Base-by-base conservation (phyloP, 2,329 filamentous ascomycete genomes). In the Aspergillus ochraceoroseus region DNA sequence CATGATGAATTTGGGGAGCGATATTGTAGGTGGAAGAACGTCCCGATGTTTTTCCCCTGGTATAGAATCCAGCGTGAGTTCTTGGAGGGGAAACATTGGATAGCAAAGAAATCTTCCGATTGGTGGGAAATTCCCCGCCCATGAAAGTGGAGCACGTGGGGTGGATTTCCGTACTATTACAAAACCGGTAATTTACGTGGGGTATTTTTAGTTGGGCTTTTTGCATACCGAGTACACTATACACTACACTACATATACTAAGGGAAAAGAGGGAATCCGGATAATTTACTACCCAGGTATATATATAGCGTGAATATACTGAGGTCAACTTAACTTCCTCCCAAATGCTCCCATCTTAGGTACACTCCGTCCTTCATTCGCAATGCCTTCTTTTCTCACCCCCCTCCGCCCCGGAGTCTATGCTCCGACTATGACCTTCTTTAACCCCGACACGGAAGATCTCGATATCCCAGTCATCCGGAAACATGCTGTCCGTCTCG, bases 381-480 rank as follows among this genome's bases (percentile, higher is more conserved):
- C n/a, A n/a, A n/a, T n/a, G n/a, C n/a, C n/a, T n/a, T n/a, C n/a
- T n/a, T n/a, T n/a, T 45, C 66, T 64, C 44, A 75, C 71, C n/a
- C 74, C 82, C 49, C 77, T 94, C 40, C 83, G 84, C 30, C 82
- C 83, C 57, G 86, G 87, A 62, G 88, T 92, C 62, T 94, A 92
- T 66, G 85, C 85, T 45, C 87, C 87, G 17, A 90, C 85, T 46
- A 87, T 92, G 81, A 94, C 87, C 57, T 94, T 94, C 65, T 94
- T 94, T 72, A 73, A 90, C 66, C 75, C 83, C 5, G 76, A 82
- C 50, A 92, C 85, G 31, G 87, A 94, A 67, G 85, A 92, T 33
- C 75, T 94, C 55, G 87, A 94, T 59, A 79, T 89, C 49, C 74
- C 83, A 23, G 77, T 77, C 44, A 85, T 92, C 69, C 85, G 86